Conservation (phyloP, 2,329 filamentous ascomycete species). For the Exophiala sideris region DNA sequence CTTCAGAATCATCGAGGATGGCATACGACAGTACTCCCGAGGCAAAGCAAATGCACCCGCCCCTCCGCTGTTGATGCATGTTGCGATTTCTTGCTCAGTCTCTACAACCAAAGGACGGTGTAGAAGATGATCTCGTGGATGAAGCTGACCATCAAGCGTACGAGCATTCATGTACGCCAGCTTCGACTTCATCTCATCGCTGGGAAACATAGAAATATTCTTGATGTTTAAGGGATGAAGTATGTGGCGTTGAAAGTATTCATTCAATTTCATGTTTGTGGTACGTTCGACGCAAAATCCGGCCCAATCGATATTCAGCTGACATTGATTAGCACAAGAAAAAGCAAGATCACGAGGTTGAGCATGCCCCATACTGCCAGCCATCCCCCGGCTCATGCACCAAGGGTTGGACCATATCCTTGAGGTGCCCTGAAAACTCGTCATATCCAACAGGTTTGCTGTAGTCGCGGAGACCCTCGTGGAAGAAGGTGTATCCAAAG, state of each 20-base stretch:
- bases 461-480: slow-evolving; percentile 39
- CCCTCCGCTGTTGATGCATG: slow-evolving; percentile 57
- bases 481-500: slow-evolving; percentile 48
- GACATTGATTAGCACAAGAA: slow-evolving; percentile 18
- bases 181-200: slow-evolving; percentile 50
- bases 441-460: slow-evolving; percentile 51
- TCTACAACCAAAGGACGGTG: slow-evolving; percentile 44
- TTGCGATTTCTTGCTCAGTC: slow-evolving; percentile 42
- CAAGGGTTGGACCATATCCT: slow-evolving; percentile 51
- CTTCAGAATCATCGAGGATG: not conserved
- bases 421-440: slow-evolving; percentile 55
- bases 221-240: slow-evolving; percentile 47
- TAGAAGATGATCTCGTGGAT: slow-evolving; percentile 49
- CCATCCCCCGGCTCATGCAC: slow-evolving; percentile 61
- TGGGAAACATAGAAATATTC: slow-evolving; percentile 57
- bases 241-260: slow-evolving; percentile 50
- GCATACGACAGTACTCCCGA: slow-evolving; percentile 57
- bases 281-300: slow-evolving; percentile 48
- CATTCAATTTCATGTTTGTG: slow-evolving; percentile 43
- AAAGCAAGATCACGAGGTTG: slow-evolving; percentile 32
- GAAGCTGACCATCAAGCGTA: slow-evolving; percentile 42
- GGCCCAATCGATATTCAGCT: slow-evolving; percentile 56
- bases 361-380: slow-evolving; percentile 60
- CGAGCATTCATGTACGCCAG: slow-evolving; percentile 58
- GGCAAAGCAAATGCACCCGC: slow-evolving; percentile 61